Conservation (phyloP, 1,284 basidiomycete species). For the Mycena sp. region DNA sequence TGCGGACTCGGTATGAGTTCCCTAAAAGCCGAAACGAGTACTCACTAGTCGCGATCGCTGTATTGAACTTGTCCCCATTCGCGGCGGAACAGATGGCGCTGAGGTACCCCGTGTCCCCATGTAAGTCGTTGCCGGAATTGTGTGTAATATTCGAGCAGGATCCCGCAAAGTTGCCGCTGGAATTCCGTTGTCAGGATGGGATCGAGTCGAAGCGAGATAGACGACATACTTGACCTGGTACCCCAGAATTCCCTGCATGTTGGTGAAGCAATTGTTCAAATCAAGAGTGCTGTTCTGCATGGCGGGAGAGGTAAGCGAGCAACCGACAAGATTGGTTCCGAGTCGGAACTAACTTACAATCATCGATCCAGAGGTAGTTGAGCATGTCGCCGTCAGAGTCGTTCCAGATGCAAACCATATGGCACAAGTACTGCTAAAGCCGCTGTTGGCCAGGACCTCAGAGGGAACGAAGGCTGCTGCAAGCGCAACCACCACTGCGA, state of each 20-base stretch:
- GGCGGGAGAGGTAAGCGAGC: background rate
- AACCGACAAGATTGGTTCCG: background rate
- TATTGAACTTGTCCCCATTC: constrained; percentile 12
- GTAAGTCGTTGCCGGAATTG: constrained; percentile 8
- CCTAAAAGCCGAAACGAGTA: background rate
- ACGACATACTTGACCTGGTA: constrained; percentile 12
- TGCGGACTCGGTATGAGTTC: background rate
- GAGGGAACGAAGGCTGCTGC: constrained; percentile 7
- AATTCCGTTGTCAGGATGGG: background rate
- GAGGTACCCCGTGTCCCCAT: constrained; percentile 19
- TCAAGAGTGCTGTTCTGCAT: constrained; percentile 12
- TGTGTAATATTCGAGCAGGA: constrained; percentile 15
- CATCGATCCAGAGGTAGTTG: background rate
- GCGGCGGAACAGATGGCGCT: constrained; percentile 13
- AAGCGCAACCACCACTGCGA: constrained; percentile 6
- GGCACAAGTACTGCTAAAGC: constrained; percentile 8
- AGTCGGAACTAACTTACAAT: constrained; percentile 4
- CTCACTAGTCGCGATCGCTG: constrained; percentile 15
- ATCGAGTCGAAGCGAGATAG: background rate
- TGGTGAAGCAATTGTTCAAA: constrained; percentile 20
- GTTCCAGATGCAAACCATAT: constrained; percentile 17
- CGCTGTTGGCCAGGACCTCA: constrained; percentile 5
- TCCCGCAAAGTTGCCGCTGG: constrained; percentile 15
- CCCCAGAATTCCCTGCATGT: constrained; percentile 13
- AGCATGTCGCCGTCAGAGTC: constrained; percentile 13